Evolutionary conservation across 768 basidiomycete species (phyloP), one percentile per base, ranked within the genome.

Genomic region (Podaxis sp.): DNA sequence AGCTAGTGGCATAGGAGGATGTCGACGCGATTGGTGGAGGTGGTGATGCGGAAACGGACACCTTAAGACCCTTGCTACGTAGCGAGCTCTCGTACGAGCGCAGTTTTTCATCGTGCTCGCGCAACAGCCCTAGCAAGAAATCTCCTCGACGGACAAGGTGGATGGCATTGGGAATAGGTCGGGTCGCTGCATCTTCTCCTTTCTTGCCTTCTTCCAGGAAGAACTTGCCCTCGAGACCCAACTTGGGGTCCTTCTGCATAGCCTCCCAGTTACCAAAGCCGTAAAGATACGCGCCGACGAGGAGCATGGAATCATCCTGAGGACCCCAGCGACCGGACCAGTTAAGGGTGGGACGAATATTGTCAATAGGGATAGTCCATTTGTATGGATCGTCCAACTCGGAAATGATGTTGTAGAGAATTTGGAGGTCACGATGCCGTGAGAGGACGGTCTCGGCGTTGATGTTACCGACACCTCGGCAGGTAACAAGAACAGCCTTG

Each of bases 131-230:
- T 65, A 95, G 80, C 63, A 99, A 84, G 77, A 95, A 99, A 75
- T 99, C 97, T 41, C 96, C 96, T 58, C 97, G 86, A 56, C 97
- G 90, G 46, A 99, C 96, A 53, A 99, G 89, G 76, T 99, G 97
- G 65, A 99, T 98, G 33, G 97, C 94, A 70, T 96, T 97, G 38
- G 97, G 97, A 68, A 96, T 96, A 8, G 93, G 93, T 70, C 93
- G 86, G 66, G 84, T 91, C 15, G 91, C 82, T 41, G 88, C 77
- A 69, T 95, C 91, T 77, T 94, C 91, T 36, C 88, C 90, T 75
- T 97, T 96, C 80, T 98, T 99, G 68, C 91, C 93, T 74, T 98
- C 96, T 72, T 98, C 97, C 56, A 99, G 82, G 87, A 98, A 99
- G 79, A 99, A 96, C 73, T 98, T 98, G 74, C 90, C 94, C 1